Evolutionary conservation across 2,329 filamentous ascomycete genomes (phyloP).

Genomic region (Botrytis paeoniae): DNA sequence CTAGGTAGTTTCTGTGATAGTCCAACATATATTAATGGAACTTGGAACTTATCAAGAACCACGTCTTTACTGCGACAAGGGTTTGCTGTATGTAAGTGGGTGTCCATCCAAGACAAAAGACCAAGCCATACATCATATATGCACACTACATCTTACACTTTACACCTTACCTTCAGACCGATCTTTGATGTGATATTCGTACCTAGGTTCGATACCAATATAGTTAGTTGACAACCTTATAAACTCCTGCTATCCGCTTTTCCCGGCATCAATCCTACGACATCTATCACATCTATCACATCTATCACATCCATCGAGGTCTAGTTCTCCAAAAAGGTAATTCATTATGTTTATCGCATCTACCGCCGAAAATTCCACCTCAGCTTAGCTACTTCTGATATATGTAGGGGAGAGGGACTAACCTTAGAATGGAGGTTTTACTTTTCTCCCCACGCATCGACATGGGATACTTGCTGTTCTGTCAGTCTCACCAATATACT

Average conservation of each 20-base stretch:
- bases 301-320: neutral
- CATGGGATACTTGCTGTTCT: neutral
- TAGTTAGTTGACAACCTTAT: neutral
- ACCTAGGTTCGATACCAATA: neutral
- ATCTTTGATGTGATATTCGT: neutral
- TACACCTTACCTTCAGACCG: neutral
- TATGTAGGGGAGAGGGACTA: neutral
- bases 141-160: neutral
- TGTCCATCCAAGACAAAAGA: neutral
- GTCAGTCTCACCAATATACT: neutral
- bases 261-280: neutral
- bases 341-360: constrained; percentile 11
- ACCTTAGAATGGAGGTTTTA: neutral
- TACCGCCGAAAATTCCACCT: constrained; percentile 1
- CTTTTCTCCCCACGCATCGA: neutral
- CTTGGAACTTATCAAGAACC: neutral
- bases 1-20: neutral
- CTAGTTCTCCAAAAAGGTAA: neutral
- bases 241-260: neutral
- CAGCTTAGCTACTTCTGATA: neutral
- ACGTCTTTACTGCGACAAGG: neutral
- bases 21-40: neutral
- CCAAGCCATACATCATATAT: neutral
- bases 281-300: neutral
- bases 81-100: neutral